Base-by-base conservation (phyloP, 2,329 filamentous ascomycete genomes). In the Xylariaceae sp. region DNA sequence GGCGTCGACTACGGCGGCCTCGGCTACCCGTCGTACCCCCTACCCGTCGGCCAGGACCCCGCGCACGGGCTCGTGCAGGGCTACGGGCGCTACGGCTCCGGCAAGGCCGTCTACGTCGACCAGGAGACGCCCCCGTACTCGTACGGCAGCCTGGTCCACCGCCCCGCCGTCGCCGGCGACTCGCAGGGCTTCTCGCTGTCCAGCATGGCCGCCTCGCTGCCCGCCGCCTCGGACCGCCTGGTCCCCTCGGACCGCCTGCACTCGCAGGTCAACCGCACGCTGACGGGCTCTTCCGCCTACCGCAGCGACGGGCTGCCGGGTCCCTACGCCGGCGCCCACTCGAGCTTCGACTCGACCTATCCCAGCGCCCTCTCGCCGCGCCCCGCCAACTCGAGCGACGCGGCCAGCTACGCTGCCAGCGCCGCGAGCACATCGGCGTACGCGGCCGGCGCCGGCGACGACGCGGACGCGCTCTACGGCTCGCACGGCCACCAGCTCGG, bases 151-250 rank as follows among this genome's bases (percentile, higher is more conserved):
- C 45, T 65, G n/a, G 52, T 58, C 6, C 60, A 61, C 24, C 59
- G 63, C 2, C 57, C 58, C 5, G 48, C 49, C 1, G 43, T 45
- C 13, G 46, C 23, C 27, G 49, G 49, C 24, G 60, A 63, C 9
- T 46, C 55, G 5, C 49, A 59, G 3, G 57, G 51, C 26, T 63
- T 65, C 39, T 62, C 61, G 5, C 52, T 66, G n/a, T 59, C 61
- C 1, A 52, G 53, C 25, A 61, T 65, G 35, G 61, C 62, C 5
- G 59, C 63, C 0, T 61, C 62, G 0, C 51, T 67, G 0, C 62
- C 63, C 0, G 49, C 47, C 5, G 35, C 55, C 2, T 33, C 56
- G 47, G n/a, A 52, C 17, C 46, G 53, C 3, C 42, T 44, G 13
- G 38, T 43, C 3, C 29, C 47, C 3, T 49, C 51, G 2, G 50